phyloP scores from a whole-genome alignment of 2,329 filamentous ascomycete genomes.

The Amauroascus niger region DNA sequence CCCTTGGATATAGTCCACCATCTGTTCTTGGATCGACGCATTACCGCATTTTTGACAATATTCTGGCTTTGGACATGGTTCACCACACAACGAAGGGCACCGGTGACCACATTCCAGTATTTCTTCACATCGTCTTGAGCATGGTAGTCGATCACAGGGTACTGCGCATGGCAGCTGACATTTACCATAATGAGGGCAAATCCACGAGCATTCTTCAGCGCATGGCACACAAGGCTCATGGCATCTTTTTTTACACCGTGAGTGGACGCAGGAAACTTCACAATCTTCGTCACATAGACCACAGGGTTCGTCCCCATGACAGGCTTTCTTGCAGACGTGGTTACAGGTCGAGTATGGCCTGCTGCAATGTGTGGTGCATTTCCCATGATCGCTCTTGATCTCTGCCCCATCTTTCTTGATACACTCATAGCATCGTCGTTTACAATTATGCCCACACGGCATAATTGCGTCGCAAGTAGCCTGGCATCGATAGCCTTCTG shows the following conservation, averaged over 20 bases:
- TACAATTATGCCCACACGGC: conserved; percentile 6
- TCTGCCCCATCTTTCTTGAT: too few species aligned
- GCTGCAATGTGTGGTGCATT: neutral
- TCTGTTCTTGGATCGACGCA: conserved; percentile 35
- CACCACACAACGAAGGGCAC: conserved; percentile 58
- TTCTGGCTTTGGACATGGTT: conserved; percentile 44
- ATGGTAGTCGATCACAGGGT: conserved; percentile 59
- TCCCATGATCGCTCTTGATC: too few species aligned
- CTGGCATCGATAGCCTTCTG: neutral
- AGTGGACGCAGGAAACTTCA: conserved; percentile 49
- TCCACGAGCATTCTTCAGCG: conserved; percentile 46
- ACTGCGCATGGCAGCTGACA: conserved; percentile 53
- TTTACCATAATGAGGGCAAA: conserved; percentile 43
- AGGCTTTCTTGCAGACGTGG: conserved; percentile 5
- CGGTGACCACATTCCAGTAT: conserved; percentile 51
- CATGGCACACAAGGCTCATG: conserved; percentile 54
- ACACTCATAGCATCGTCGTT: neutral
- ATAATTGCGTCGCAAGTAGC: neutral
- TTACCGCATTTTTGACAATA: conserved; percentile 51
- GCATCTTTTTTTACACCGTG: conserved; percentile 46
- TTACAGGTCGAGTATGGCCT: conserved; percentile 5
- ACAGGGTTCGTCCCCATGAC: conserved; percentile 10
- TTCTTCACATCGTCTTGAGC: conserved; percentile 49
- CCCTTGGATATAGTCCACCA: conserved; percentile 50
- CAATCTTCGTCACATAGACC: conserved; percentile 32